Evolutionary conservation across 2,329 filamentous ascomycete species (phyloP).

Genomic region (Conoideocrella luteorostrata): DNA sequence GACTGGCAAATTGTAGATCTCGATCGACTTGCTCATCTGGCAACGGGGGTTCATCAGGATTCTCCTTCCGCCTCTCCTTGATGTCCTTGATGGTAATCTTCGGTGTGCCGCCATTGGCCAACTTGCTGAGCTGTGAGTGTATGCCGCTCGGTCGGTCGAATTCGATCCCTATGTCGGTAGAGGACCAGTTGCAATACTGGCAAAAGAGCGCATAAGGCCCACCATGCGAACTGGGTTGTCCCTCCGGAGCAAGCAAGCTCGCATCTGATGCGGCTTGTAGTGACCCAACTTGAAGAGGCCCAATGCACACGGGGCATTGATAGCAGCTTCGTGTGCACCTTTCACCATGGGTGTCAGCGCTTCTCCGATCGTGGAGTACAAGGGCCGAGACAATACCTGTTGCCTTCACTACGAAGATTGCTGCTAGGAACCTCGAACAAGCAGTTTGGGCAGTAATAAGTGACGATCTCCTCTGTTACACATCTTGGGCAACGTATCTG

Average conservation of each 20-base stretch:
- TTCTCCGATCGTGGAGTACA: not conserved
- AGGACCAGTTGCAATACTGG: constrained; percentile 89
- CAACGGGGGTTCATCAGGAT: constrained; percentile 29
- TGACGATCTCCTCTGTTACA: constrained; percentile 86
- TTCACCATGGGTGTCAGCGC: constrained; percentile 13
- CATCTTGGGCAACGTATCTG: constrained; percentile 92
- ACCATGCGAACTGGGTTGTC: constrained; percentile 22
- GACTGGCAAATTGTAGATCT: constrained; percentile 65
- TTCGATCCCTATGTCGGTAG: constrained; percentile 79
- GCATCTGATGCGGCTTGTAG: constrained; percentile 51
- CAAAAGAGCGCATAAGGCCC: constrained; percentile 74
- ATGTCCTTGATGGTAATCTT: constrained; percentile 45
- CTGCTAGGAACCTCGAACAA: constrained; percentile 94
- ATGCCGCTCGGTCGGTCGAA: constrained; percentile 89
- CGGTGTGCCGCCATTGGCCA: constrained; percentile 55
- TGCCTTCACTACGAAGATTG: constrained; percentile 86
- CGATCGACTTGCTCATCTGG: constrained; percentile 46
- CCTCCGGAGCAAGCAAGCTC: constrained; percentile 37
- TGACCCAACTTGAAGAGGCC: constrained; percentile 68
- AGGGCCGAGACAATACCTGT: constrained; percentile 54
- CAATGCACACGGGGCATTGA: constrained; percentile 84
- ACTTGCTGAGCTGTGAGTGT: constrained; percentile 67
- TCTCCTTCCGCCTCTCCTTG: constrained; percentile 45
- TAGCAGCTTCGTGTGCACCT: constrained; percentile 94
- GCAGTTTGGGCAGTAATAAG: constrained; percentile 92